Base-by-base conservation (phyloP, 2,329 filamentous ascomycete species). In the Fusarium goolgardi region DNA sequence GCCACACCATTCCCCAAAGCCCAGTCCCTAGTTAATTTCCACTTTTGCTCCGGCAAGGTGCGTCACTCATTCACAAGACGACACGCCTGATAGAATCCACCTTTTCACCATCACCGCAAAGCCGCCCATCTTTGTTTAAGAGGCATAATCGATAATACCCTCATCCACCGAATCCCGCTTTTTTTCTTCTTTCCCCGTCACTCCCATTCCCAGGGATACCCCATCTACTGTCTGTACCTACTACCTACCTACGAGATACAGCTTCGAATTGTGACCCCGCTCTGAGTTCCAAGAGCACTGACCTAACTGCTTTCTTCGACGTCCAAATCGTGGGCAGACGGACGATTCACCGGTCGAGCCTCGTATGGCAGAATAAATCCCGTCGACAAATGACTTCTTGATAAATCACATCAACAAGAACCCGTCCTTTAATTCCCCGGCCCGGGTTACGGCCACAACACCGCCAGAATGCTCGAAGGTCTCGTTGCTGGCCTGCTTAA, bases 401-500 rank as follows among this genome's bases (percentile, higher is more conserved):
- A 69, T 73, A 74, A 63, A 65, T 13, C 46, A 59, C 35, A 45
- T 40, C 45, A 50, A 37, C 37, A 66, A 45, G 59, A 70, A 64
- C 45, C 49, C 32, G 39, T 54, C 55, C 69, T 63, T 54, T 56
- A 57, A 62, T 70, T 67, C 64, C 89, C 89, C 81, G 83, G 88
- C 90, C 91, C 77, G 91, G 91, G 88, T 91, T 76, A 93, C 88
- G 91, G 85, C 88, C 84, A 78, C 77, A 79, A 76, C 73, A 74
- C 79, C 79, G 79, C 82, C 85, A 85, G 79, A 76, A 99, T 99
- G 96, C 89, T 99, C 83, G 96, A 99, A 87, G 93, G 94, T 73
- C 86, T 99, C 73, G 96, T 98, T 69, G 94, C 96, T 75, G 96
- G 95, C 81, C 86, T 99, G 84, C 90, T 99, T 75, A 99, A 99